phyloP scores from a whole-genome alignment of 805 yeast genomes.

The Phaffomyces opuntiae region DNA sequence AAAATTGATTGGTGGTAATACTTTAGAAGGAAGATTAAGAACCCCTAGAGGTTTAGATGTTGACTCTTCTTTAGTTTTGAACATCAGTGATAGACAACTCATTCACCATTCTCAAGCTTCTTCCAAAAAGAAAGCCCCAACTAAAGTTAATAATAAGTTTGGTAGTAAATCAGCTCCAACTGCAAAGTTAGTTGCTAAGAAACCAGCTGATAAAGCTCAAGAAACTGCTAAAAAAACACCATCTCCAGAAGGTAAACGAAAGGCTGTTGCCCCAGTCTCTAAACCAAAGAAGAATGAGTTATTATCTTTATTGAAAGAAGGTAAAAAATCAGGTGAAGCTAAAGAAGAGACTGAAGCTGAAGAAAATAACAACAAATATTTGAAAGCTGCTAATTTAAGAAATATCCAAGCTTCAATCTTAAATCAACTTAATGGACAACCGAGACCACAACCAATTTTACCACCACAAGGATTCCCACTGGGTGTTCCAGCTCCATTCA shows the following conservation, averaged over 20 bases:
- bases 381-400: constrained; percentile 6
- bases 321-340: constrained; percentile 9
- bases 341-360: constrained; percentile 11
- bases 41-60: constrained; percentile 80
- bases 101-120: constrained; percentile 70
- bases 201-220: not conserved
- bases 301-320: constrained; percentile 36
- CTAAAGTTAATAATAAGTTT: constrained; percentile 3
- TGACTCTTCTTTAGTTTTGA: constrained; percentile 75
- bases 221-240: not conserved
- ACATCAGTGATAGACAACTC: constrained; percentile 67
- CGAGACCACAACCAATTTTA: constrained; percentile 7
- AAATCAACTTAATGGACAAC: constrained; percentile 22
- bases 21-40: constrained; percentile 66
- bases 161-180: constrained; percentile 1
- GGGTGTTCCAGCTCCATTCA: constrained; percentile 1
- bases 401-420: constrained; percentile 22
- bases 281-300: constrained; percentile 30
- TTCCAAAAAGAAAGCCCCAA: constrained; percentile 16
- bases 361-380: not conserved
- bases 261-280: not conserved
- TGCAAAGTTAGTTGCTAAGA: not conserved
- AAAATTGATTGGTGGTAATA: constrained; percentile 76
- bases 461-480: constrained; percentile 12
- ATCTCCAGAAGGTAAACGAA: too few relatives aligned